Evolutionary conservation across 441 rosid species (phyloP).

Genomic region (Corymbia citriodora): DNA sequence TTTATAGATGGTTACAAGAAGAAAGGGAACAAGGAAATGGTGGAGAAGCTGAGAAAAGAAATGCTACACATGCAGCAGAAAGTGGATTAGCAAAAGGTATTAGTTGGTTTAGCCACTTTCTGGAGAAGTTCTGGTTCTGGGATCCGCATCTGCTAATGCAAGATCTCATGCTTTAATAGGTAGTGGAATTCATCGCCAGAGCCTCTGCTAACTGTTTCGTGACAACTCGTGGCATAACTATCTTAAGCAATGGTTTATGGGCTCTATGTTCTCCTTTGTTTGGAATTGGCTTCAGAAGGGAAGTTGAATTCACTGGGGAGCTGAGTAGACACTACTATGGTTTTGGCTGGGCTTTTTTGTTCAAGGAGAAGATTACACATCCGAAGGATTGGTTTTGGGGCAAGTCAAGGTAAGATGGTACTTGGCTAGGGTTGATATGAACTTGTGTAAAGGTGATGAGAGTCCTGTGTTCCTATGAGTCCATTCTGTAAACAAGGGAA

Average conservation of each 20-base stretch:
- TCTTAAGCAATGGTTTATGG: not conserved
- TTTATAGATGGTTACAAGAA: conserved; percentile 53
- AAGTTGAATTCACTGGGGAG: not conserved
- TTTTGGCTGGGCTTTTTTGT: not conserved
- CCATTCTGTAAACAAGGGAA: not conserved
- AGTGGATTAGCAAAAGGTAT: conserved; percentile 1
- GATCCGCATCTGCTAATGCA: not conserved
- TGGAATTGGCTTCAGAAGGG: not conserved
- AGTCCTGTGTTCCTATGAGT: not conserved
- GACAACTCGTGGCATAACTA: not conserved
- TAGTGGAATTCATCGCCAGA: not conserved
- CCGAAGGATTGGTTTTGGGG: not conserved
- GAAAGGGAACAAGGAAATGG: conserved; percentile 52
- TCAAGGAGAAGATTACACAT: not conserved
- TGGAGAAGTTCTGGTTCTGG: not conserved
- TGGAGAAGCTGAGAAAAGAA: conserved; percentile 42
- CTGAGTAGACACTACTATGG: not conserved
- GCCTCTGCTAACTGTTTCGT: not conserved
- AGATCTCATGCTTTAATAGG: not conserved
- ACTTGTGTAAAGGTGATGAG: not conserved
- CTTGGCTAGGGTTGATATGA: not conserved
- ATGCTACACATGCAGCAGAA: conserved; percentile 32
- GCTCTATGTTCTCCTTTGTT: not conserved
- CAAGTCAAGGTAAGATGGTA: not conserved
- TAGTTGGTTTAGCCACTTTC: not conserved